Evolutionary conservation across 2,329 filamentous ascomycete species (phyloP), one percentile per base, ranked within the genome.

Genomic region (Bipolaris bicolor): DNA sequence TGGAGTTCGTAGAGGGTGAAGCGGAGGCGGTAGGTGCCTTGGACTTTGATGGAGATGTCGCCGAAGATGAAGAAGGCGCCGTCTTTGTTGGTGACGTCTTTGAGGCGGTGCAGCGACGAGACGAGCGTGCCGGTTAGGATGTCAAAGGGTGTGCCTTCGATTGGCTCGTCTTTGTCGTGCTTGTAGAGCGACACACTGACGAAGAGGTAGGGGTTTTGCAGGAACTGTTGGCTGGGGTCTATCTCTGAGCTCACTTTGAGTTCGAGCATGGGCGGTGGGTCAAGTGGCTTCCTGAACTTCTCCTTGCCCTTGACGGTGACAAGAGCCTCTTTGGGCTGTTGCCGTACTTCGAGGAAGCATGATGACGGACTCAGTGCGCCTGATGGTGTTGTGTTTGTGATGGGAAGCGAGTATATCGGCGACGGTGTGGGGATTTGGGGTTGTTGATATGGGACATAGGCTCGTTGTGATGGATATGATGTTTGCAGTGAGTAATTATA

Each of bases 41-140:
- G 86, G 22, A 87, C 81, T 71, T 89, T 89, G 58, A 94, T 87
- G 0, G 91, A 95, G 20, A 97, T 81, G 75, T 97, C 92, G 5
- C 90, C 90, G 76, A 96, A 96, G n/a, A 96, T 88, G 70, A 96
- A 96, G 78, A 92, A 96, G 0, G 88, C 91, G 10, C 90, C 90
- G 75, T 95, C 91, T 57, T 80, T 81, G 70, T 92, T 92, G 68
- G 89, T 83, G 3, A 86, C 83, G 71, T 96, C 90, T 74, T 95
- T 94, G 52, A 96, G 79, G 52, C 90, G 85, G 75, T 96, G 90
- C 47, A 95, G 81, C 7, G 92, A 96, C 1, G 92, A 96, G 5
- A 90, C 88, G 40, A 90, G 81, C 5, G 89, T 90, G 7, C 92
- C 92, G 36, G 88, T 83, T 57, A 92, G 78, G 58, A 84, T 85